These are phyloP conservation scores for Penicillium paxilli DNA, from an alignment of 495 filamentous ascomycete species.

Conservation along the genomic window DNA sequence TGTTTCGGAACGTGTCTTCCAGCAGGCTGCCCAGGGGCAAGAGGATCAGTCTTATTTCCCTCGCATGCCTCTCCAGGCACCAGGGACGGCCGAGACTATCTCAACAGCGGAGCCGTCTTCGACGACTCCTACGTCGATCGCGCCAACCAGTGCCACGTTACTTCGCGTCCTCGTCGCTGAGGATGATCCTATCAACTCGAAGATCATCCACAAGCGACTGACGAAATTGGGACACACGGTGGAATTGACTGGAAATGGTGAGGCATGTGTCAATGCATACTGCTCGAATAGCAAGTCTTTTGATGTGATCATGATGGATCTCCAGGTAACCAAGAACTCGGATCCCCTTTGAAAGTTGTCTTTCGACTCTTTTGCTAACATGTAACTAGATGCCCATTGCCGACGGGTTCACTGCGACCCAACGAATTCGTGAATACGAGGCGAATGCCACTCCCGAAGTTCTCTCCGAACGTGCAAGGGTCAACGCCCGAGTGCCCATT, in stretches of 20 bases:
- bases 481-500: constrained; percentile 60
- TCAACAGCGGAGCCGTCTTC: constrained; percentile 9
- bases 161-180: constrained; percentile 81
- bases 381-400: constrained; percentile 82
- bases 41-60: constrained; percentile 23
- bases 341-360: too few relatives aligned
- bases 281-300: constrained; percentile 57
- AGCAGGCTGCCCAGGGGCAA: constrained; percentile 8
- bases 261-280: constrained; percentile 78
- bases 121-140: constrained; percentile 8
- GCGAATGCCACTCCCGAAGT: constrained; percentile 44
- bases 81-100: not conserved
- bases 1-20: constrained; percentile 35
- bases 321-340: constrained; percentile 60
- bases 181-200: constrained; percentile 91
- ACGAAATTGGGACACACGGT: constrained; percentile 78
- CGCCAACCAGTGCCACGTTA: constrained; percentile 13
- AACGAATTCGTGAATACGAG: constrained; percentile 78
- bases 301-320: constrained; percentile 95
- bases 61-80: not conserved
- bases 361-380: constrained; percentile 8
- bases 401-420: constrained; percentile 80
- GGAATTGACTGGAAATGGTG: constrained; percentile 74
- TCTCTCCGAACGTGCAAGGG: constrained; percentile 55
- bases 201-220: constrained; percentile 80